Evolutionary conservation across 768 basidiomycete genomes (phyloP).

Genomic region (Lentinula edodes): DNA sequence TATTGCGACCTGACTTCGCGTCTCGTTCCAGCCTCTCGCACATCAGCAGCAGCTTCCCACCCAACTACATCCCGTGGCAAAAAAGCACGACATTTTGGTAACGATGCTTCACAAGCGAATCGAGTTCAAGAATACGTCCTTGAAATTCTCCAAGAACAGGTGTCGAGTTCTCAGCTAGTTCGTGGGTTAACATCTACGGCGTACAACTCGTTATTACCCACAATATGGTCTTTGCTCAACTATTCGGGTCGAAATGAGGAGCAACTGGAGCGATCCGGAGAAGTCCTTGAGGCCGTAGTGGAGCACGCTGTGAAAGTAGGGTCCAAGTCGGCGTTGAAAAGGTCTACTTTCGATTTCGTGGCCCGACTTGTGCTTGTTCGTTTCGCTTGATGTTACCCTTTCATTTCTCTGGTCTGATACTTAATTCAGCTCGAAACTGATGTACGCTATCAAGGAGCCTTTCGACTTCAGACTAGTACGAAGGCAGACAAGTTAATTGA

Average conservation of each 20-base stretch:
- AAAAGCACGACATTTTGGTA: conserved; percentile 13
- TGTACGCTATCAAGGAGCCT: conserved; percentile 43
- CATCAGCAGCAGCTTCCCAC: conserved; percentile 7
- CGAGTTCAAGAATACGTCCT: conserved; percentile 58
- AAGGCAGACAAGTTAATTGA: conserved; percentile 30
- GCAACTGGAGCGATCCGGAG: conserved; percentile 15
- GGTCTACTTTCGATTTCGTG: conserved; percentile 69
- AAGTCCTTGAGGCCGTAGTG: conserved; percentile 50
- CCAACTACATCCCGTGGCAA: conserved; percentile 15
- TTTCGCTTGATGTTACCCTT: conserved; percentile 3
- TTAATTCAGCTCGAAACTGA: conserved; percentile 53
- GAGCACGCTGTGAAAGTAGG: conserved; percentile 59
- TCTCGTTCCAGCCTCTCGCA: conserved; percentile 36
- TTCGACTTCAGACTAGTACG: conserved; percentile 27
- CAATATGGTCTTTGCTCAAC: conserved; percentile 71
- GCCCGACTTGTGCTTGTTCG: conserved; percentile 64
- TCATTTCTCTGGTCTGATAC: neutral
- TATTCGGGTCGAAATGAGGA: conserved; percentile 23
- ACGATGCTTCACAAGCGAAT: conserved; percentile 35
- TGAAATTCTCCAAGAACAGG: conserved; percentile 48
- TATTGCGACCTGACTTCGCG: conserved; percentile 76
- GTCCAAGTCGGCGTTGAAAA: conserved; percentile 61
- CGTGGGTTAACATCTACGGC: conserved; percentile 47
- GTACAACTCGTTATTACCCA: conserved; percentile 70
- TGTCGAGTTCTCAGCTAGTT: conserved; percentile 34